Conservation (phyloP, 2,329 filamentous ascomycete species). For the Trematosphaeria pertusa region DNA sequence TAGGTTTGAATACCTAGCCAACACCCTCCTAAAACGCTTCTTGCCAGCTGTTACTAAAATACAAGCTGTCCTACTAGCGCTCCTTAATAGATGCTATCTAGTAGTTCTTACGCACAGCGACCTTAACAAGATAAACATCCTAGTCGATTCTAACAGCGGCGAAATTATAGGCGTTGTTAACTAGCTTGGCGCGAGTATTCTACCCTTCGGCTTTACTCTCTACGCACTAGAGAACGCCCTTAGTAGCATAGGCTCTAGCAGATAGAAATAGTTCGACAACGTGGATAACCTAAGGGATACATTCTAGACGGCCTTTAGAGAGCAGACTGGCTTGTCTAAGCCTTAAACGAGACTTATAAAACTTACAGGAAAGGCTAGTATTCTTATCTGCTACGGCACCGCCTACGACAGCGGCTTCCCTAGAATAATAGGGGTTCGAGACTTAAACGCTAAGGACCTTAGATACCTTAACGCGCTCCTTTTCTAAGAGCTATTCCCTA, state of each 20-base stretch:
- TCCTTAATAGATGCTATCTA: conserved; percentile 43
- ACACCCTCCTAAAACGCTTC: conserved; percentile 47
- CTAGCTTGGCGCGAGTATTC: conserved; percentile 35
- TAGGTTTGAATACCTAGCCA: conserved; percentile 18
- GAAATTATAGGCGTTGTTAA: conserved; percentile 40
- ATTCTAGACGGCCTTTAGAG: conserved; percentile 11
- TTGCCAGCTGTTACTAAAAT: conserved; percentile 39
- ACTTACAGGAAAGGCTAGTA: conserved; percentile 1
- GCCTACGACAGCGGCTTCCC: conserved; percentile 3
- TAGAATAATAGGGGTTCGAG: conserved; percentile 7
- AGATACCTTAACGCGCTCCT: conserved; percentile 6
- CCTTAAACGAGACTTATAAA: conserved; percentile 1
- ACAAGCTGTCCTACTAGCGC: conserved; percentile 38
- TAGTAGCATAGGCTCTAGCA: conserved; percentile 15
- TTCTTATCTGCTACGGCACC: conserved; percentile 4
- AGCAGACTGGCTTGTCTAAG: conserved; percentile 4
- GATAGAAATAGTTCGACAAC: conserved; percentile 12
- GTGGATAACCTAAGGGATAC: conserved; percentile 7
- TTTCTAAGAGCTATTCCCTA: no score
- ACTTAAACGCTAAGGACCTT: neutral
- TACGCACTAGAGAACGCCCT: conserved; percentile 34
- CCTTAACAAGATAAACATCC: conserved; percentile 38
- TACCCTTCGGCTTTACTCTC: conserved; percentile 39
- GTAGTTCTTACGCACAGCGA: conserved; percentile 50
- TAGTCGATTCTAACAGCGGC: conserved; percentile 31